Evolutionary conservation across 2,329 filamentous ascomycete genomes (phyloP).

Genomic region (Penicillium hordei): DNA sequence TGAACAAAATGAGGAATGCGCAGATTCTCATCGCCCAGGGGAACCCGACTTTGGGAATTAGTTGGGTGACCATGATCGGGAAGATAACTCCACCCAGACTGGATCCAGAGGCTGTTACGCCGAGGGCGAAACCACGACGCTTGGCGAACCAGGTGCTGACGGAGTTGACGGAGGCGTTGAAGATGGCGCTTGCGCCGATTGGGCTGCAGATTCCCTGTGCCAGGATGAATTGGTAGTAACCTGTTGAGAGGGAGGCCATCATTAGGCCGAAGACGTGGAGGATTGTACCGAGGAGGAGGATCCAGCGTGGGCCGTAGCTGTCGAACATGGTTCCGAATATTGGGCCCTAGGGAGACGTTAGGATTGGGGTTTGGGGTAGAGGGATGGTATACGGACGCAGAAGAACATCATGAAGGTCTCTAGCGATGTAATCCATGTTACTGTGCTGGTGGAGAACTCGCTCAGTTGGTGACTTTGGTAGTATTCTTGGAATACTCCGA

Average conservation of each 20-base stretch:
- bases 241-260: conserved; percentile 55
- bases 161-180: conserved; percentile 44
- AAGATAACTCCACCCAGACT: conserved; percentile 61
- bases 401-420: conserved; percentile 31
- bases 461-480: conserved; percentile 54
- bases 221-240: conserved; percentile 60
- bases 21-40: conserved; percentile 59
- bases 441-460: conserved; percentile 53
- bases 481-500: conserved; percentile 51
- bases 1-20: conserved; percentile 61
- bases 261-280: conserved; percentile 60
- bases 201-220: conserved; percentile 56
- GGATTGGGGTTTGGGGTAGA: background rate
- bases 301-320: conserved; percentile 58
- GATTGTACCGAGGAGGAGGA: conserved; percentile 53
- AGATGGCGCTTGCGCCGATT: conserved; percentile 52
- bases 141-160: conserved; percentile 55
- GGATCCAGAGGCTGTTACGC: conserved; percentile 55
- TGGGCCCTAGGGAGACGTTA: conserved; percentile 45
- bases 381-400: conserved; percentile 13
- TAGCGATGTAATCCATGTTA: conserved; percentile 64
- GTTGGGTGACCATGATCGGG: conserved; percentile 59
- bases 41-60: conserved; percentile 56
- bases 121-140: conserved; percentile 54
- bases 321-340: conserved; percentile 66